These are phyloP conservation scores for Acer saccharum DNA, from an alignment of 345 rosid species.

Conservation along the genomic window DNA sequence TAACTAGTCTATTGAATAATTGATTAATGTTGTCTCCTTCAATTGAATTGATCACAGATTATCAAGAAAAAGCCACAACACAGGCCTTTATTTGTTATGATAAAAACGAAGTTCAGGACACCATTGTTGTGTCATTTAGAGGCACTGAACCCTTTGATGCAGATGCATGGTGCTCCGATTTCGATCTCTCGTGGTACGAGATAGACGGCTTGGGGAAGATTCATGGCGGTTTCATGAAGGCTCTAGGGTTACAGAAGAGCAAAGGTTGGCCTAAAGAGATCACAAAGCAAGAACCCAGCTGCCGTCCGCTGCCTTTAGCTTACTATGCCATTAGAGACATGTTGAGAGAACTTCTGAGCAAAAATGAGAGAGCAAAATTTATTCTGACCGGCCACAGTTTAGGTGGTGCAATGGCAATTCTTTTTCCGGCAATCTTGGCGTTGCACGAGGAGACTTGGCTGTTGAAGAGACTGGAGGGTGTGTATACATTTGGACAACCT, in stretches of 20 bases:
- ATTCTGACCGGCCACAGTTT: conserved; percentile 72
- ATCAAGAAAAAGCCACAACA: conserved; percentile 57
- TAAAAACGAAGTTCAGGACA: conserved; percentile 35
- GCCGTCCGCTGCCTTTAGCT: conserved; percentile 44
- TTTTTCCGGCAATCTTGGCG: conserved; percentile 55
- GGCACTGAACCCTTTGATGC: conserved; percentile 71
- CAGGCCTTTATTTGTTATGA: conserved; percentile 55
- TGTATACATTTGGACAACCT: conserved; percentile 81
- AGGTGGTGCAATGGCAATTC: conserved; percentile 79
- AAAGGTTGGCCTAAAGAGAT: conserved; percentile 57
- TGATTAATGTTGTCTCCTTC: neutral
- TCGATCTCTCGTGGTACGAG: conserved; percentile 75
- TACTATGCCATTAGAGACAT: conserved; percentile 60
- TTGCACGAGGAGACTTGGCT: conserved; percentile 51
- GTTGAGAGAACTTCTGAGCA: conserved; percentile 34
- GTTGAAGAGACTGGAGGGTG: conserved; percentile 55
- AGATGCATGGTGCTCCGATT: conserved; percentile 69
- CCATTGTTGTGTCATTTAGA: conserved; percentile 63
- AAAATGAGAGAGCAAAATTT: conserved; percentile 36
- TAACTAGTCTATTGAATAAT: neutral
- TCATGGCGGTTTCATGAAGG: conserved; percentile 82
- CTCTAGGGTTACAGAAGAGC: conserved; percentile 62
- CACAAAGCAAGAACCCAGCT: conserved; percentile 14
- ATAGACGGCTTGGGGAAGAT: conserved; percentile 58
- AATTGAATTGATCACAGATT: conserved; percentile 34